Evolutionary conservation across 352 stramenopile species (phyloP).

Genomic region (Pythium guiyangense): DNA sequence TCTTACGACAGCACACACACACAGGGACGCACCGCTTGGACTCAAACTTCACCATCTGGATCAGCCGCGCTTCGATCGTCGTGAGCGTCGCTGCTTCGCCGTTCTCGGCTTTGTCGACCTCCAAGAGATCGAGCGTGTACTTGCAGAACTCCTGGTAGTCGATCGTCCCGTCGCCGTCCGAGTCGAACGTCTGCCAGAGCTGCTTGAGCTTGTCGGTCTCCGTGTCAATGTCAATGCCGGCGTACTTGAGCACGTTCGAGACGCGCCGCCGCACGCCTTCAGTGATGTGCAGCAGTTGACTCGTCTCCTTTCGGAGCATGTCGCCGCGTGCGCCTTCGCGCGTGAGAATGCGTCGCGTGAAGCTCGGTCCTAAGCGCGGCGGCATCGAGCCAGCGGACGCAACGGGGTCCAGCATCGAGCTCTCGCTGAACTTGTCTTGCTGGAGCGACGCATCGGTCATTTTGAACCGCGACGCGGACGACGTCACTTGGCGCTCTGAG

Average conservation of each 20-base stretch:
- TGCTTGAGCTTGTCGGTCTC: conserved; percentile 29
- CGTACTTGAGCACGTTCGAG: conserved; percentile 25
- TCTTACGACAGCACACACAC: too few relatives aligned
- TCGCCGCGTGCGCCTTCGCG: conserved; percentile 6
- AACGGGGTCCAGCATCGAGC: neutral
- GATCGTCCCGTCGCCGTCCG: conserved; percentile 35
- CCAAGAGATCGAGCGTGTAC: conserved; percentile 34
- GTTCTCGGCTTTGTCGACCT: conserved; percentile 26
- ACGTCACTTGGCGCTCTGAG: neutral
- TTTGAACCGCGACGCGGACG: neutral
- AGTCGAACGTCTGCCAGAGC: conserved; percentile 36
- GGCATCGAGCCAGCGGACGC: neutral
- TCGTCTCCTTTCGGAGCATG: conserved; percentile 10
- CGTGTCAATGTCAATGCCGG: conserved; percentile 27
- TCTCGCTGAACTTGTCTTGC: neutral
- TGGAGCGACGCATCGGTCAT: neutral
- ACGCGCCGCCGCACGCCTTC: conserved; percentile 19
- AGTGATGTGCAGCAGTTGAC: conserved; percentile 8
- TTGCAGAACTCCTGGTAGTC: conserved; percentile 41
- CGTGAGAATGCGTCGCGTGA: neutral
- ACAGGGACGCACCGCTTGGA: conserved; percentile 13
- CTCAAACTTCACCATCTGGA: conserved; percentile 31
- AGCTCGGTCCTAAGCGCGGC: neutral
- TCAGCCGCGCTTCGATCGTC: conserved; percentile 25
- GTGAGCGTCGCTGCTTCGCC: conserved; percentile 17